Evolutionary conservation across 2,329 filamentous ascomycete species (phyloP).

Genomic region (Stromatinia cepivora): DNA sequence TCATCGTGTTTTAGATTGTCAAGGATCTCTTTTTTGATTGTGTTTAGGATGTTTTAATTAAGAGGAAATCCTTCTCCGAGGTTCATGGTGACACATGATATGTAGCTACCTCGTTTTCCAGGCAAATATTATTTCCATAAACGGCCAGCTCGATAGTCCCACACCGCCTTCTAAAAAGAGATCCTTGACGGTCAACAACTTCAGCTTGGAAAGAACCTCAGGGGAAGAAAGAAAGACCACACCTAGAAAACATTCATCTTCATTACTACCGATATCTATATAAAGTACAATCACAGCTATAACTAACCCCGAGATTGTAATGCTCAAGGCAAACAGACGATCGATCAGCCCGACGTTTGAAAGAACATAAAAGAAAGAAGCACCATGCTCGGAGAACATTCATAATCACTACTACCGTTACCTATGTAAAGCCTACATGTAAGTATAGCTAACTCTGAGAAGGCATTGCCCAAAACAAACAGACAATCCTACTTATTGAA

Average conservation of each 20-base stretch:
- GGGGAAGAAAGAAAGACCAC: background rate
- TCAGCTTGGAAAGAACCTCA: background rate
- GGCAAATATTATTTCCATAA: background rate
- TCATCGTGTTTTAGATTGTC: slow-evolving; percentile 21
- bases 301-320: too few species aligned
- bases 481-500: background rate
- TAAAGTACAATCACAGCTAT: too few species aligned
- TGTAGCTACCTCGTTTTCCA: background rate
- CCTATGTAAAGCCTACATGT: background rate
- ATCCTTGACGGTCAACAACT: background rate
- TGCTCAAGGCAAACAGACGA: background rate
- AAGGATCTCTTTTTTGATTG: slow-evolving; percentile 15
- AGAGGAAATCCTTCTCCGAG: slow-evolving; percentile 19
- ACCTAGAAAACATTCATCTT: background rate
- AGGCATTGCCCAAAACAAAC: background rate
- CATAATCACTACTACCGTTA: background rate
- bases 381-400: background rate
- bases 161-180: slow-evolving; percentile 4
- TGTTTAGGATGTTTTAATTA: slow-evolving; percentile 8
- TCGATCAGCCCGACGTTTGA: background rate
- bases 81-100: slow-evolving; percentile 15
- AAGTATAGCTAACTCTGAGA: background rate
- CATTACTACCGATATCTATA: background rate
- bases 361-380: background rate
- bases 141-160: background rate